Evolutionary conservation across 768 basidiomycete genomes (phyloP).

Genomic region (Amanita pseudoporphyria): DNA sequence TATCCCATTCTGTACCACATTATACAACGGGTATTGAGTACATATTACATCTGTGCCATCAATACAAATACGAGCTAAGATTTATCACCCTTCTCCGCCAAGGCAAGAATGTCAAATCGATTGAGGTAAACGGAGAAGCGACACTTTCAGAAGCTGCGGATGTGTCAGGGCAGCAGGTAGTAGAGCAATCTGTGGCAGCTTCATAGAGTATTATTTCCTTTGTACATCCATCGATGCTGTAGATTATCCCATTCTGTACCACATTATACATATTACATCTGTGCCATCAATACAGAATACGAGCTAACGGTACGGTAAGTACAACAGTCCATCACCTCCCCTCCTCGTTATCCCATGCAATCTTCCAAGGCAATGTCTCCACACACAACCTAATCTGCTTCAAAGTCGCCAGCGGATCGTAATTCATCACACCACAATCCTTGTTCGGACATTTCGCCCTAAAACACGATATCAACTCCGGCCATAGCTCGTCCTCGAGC

Average conservation of each 20-base stretch:
- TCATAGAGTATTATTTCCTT: neutral
- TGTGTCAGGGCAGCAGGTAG: neutral
- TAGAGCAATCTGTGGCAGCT: neutral
- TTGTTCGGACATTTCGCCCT: constrained; percentile 37
- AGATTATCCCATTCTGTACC: neutral
- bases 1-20: neutral
- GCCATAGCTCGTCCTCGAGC: constrained; percentile 22
- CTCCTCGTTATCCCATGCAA: constrained; percentile 12
- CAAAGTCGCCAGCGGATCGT: constrained; percentile 49
- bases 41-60: neutral
- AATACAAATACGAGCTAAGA: too few species aligned
- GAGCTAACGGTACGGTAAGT: too few species aligned
- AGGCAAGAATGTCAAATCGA: constrained; percentile 43
- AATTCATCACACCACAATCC: constrained; percentile 45
- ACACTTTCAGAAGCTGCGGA: neutral
- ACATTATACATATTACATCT: neutral
- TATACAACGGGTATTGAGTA: neutral
- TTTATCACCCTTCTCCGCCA: constrained; percentile 14
- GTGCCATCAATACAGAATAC: too few species aligned
- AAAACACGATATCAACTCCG: constrained; percentile 46
- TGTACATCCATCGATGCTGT: neutral
- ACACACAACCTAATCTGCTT: constrained; percentile 50
- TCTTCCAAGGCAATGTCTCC: constrained; percentile 35
- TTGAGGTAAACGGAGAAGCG: neutral
- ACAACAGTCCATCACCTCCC: neutral